Evolutionary conservation across 2,329 filamentous ascomycete species (phyloP), one percentile per base, ranked within the genome.

Genomic region (Colletotrichum lentis): DNA sequence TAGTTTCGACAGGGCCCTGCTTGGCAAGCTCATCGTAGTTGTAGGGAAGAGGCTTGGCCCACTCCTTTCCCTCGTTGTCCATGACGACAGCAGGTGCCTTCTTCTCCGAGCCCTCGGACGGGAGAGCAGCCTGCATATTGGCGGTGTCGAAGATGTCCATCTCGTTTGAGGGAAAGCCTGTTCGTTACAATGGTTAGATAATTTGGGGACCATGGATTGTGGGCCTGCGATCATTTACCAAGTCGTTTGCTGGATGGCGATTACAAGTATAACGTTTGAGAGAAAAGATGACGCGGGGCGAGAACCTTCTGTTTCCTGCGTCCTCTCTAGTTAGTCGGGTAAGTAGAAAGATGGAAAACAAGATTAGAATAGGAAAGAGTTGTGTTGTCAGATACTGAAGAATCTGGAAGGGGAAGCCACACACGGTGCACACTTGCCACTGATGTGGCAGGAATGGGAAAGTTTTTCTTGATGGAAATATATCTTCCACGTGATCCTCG

Each of bases 1-100:
- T n/a, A 18, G 31, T 16, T n/a, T 63, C 57, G n/a, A 47, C 60
- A n/a, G 67, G 55, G 6, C 56, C 70, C 2, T 72, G 63, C 8
- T 71, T 68, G 35, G 73, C 71, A 27, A 72, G 75, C 11, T 75
- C 74, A 1, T 79, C 75, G 74, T 89, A 89, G 72, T 88, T 80
- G 72, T 84, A 82, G 0, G 81, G 77, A 3, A 79, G 75, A 0
- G 79, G 79, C 55, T 82, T 73, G 11, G 78, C 78, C 86, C 86
- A 89, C 14, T 81, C 80, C 3, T 74, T 72, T 22, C 56, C 63
- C 18, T 67, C 67, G 8, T 44, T 53, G 44, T 69, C 56, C 1
- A 69, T 24, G 14, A 50, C 66, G 12, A 74, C 73, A 44, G 73
- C 71, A 63, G 60, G 54, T 35, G 41, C 69, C 57, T 76, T 74